Conservation (phyloP, 192 early-diverging fungal genomes). For the Rhizophlyctis rosea region DNA sequence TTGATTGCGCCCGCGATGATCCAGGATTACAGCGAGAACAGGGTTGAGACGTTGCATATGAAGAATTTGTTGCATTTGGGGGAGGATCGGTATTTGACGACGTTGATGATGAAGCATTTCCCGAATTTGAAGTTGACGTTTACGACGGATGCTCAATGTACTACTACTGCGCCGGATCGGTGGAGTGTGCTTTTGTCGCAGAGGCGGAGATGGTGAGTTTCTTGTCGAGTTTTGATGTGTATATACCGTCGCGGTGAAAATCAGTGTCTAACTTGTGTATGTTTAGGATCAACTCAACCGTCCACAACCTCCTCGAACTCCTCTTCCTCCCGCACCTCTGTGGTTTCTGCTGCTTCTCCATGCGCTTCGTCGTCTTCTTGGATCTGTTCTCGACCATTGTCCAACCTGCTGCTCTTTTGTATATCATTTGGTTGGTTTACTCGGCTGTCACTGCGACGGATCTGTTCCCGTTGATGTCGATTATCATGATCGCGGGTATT, state of each 20-base stretch:
- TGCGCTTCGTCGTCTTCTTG: conserved; percentile 97
- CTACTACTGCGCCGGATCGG: conserved; percentile 90
- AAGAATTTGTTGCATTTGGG: conserved; percentile 98
- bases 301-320: conserved; percentile 97
- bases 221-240: not conserved
- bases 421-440: conserved; percentile 75
- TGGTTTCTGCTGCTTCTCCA: conserved; percentile 98
- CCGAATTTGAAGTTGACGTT: conserved; percentile 94
- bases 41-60: conserved; percentile 95
- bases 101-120: conserved; percentile 89
- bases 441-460: conserved; percentile 28
- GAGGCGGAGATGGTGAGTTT: conserved; percentile 83
- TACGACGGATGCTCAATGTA: conserved; percentile 87
- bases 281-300: conserved; percentile 87
- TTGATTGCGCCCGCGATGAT: conserved; percentile 87
- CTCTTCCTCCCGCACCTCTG: conserved; percentile 91
- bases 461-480: conserved; percentile 77
- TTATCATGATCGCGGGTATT: conserved; percentile 84
- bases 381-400: conserved; percentile 92
- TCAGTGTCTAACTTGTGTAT: too few species aligned
- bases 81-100: conserved; percentile 94
- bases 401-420: conserved; percentile 88
- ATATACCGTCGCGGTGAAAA: not conserved
- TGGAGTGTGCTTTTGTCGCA: conserved; percentile 94
- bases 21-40: conserved; percentile 89